A percentile compares a stretch with the other conserved stretches of the same genome.
These are phyloP conservation scores for Wallacemonas rigidus DNA, from an alignment of 208 protist species.

Conservation along the genomic window DNA sequence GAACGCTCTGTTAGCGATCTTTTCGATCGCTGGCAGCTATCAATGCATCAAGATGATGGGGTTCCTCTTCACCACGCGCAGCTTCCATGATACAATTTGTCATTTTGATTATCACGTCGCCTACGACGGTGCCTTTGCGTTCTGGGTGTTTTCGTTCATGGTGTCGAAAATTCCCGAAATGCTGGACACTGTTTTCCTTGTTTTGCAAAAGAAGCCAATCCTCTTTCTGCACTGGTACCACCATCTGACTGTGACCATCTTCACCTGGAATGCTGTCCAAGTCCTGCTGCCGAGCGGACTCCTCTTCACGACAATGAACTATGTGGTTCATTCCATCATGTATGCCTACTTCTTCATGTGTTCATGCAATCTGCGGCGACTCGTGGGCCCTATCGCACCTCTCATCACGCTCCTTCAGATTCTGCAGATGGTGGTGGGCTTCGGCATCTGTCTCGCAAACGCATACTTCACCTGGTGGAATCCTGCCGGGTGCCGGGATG, in stretches of 20 bases:
- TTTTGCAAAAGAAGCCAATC: conserved; percentile 64
- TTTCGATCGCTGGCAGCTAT: conserved; percentile 60
- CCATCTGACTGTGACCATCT: conserved; percentile 81
- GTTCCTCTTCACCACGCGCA: conserved; percentile 25
- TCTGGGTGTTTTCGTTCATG: conserved; percentile 70
- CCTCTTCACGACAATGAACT: conserved; percentile 89
- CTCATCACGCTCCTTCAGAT: conserved; percentile 69
- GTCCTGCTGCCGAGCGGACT: conserved; percentile 48
- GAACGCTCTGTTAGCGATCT: conserved; percentile 69
- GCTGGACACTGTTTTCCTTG: conserved; percentile 71
- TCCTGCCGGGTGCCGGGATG: conserved; percentile 1
- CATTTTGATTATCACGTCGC: conserved; percentile 35
- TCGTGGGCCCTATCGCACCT: conserved; percentile 45
- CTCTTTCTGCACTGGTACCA: conserved; percentile 82
- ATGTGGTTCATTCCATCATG: conserved; percentile 89
- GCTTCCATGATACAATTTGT: conserved; percentile 45
- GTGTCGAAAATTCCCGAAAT: conserved; percentile 73
- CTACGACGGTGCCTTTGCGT: conserved; percentile 54
- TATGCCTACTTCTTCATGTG: conserved; percentile 87
- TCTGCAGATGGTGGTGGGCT: conserved; percentile 85
- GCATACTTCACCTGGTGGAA: conserved; percentile 43
- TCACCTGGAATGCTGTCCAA: conserved; percentile 77
- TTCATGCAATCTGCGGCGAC: conserved; percentile 38
- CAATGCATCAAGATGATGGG: conserved; percentile 38
- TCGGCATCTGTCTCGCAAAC: conserved; percentile 50